Evolutionary conservation across 805 yeast species (phyloP), one percentile per base, ranked within the genome.

Genomic region (Wickerhamiella kurtzmanii): DNA sequence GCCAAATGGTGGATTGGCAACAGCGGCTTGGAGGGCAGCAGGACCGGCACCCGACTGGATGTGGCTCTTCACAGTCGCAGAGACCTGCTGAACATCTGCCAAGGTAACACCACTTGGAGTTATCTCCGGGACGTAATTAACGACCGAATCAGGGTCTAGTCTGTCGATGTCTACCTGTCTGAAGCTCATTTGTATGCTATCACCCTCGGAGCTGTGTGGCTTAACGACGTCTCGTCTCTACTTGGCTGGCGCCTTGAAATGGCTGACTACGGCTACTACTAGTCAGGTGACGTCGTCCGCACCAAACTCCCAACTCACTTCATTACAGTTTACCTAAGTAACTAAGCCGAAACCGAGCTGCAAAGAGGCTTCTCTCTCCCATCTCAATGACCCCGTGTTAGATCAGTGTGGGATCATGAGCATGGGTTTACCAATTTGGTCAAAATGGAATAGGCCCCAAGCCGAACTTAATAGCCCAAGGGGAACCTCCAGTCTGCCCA

Each of bases 91-190:
- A 41, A 85, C 66, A 42, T 82, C 85, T 37, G 69, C 73, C 44
- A 62, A 62, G 37, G 71, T 66, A 45, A 76, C 71, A 1, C 74
- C 69, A 52, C 73, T 71, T 11, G 80, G 79, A 11, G 75, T 76
- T 18, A 74, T 65, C 57, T 84, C 71, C 44, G 83, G 89, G 54
- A 73, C 77, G 41, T 72, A 71, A 28, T 80, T 71, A 52, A 83
- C 64, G 16, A 68, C 69, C 56, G 74, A 75, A 42, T 88, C 95
- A 2, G 94, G 83, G 60, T 88, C 96, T 54, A 78, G 79, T 16
- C 86, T 83, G 64, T 92, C 97, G 46, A 92, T 79, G 63, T 92
- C 95, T 56, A 89, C 85, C 73, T 92, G 79, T 75, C 98, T 58
- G 53, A 66, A 67, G 52, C 48, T 42, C 52, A 49, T 49, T 20